Evolutionary conservation across 2,329 filamentous ascomycete species (phyloP).

Genomic region (Sporothrix phasma): DNA sequence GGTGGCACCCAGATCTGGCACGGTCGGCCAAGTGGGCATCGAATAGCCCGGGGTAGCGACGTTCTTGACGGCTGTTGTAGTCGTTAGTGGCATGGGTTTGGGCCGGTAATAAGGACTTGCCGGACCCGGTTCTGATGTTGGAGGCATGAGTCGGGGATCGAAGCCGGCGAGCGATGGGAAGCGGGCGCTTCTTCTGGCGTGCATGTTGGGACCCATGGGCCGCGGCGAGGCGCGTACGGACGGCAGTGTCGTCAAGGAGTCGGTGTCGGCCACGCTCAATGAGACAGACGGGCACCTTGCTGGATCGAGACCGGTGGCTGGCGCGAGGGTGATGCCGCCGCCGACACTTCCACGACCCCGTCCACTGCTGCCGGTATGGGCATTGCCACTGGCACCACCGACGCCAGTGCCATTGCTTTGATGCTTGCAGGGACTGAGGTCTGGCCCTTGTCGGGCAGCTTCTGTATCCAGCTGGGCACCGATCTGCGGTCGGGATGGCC

Average conservation of each 20-base stretch:
- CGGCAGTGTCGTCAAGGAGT: conserved; percentile 9
- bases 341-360: background rate
- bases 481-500: background rate
- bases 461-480: conserved; percentile 7
- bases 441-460: conserved; percentile 4
- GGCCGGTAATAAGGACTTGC: background rate
- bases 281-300: background rate
- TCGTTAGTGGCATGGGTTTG: background rate
- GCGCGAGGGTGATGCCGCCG: background rate
- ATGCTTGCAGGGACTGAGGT: background rate
- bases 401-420: background rate
- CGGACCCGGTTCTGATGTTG: background rate
- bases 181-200: background rate
- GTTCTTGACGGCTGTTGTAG: background rate
- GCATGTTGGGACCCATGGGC: background rate
- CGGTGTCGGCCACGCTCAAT: conserved; percentile 6
- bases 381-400: background rate
- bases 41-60: background rate
- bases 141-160: background rate
- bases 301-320: background rate
- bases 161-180: background rate
- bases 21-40: background rate
- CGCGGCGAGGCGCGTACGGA: conserved; percentile 1
- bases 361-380: background rate
- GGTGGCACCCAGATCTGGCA: background rate